Evolutionary conservation across 768 basidiomycete species (phyloP), one percentile per base, ranked within the genome.

Genomic region (Pulveroboletus sp.): DNA sequence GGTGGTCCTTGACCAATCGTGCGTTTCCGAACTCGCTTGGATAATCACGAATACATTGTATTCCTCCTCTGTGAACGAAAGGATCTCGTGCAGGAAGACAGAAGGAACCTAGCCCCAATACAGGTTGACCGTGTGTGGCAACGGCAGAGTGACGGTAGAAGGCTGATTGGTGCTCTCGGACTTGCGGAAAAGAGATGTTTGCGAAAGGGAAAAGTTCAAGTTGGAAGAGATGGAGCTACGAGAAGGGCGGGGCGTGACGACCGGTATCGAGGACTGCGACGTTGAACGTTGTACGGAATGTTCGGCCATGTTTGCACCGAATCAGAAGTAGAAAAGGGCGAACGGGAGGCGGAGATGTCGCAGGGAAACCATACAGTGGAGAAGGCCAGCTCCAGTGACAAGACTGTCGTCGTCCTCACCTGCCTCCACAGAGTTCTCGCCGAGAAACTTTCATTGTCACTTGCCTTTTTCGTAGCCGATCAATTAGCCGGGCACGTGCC

Each of bases 1-100:
- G n/a, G n/a, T n/a, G n/a, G n/a, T n/a, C n/a, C 38, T 76, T 77
- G 35, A 78, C 83, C 80, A 98, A 79, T 34, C 93, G 76, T 64
- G 83, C 82, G 64, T 87, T 90, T 12, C 95, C 95, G 66, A 97
- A 98, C 58, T 93, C 81, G 57, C 88, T 92, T n/a, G 91, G 91
- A 62, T 94, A 97, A 16, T 98, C 79, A 33, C 82, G 78, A 2
- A 98, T 89, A 52, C 76, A 84, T 29, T 87, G 65, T 11, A 98
- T 76, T 45, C 75, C 80, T 2, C 94, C 93, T 29, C 77, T 77
- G 4, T 0, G 82, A 72, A 48, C 85, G 82, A 66, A 82, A 78
- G 31, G 76, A 68, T 16, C 75, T 44, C 33, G 68, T 62, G n/a
- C 63, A 59, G n/a, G 65, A 69, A n/a, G 29, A 32, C 49, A 16